Conservation (phyloP, 1,284 basidiomycete genomes). For the Ganoderma sinense region DNA sequence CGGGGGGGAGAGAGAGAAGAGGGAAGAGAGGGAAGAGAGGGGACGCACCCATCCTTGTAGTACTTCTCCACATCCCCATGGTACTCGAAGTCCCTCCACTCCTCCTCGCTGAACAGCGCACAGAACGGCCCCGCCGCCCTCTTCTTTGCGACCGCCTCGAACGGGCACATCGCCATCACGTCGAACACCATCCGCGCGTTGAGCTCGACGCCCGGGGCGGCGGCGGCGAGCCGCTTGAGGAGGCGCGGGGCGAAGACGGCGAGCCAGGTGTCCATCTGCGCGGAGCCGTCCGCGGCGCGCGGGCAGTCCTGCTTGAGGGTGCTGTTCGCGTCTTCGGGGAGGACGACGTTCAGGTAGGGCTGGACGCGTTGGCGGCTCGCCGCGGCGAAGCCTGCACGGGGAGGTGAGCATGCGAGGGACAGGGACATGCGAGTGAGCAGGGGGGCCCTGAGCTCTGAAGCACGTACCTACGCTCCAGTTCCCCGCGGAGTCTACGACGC, state of each 20-base stretch:
- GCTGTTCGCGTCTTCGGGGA: conserved; percentile 67
- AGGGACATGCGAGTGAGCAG: background rate
- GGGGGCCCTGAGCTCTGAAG: background rate
- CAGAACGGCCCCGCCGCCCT: conserved; percentile 71
- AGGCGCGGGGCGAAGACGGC: conserved; percentile 62
- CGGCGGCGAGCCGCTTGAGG: conserved; percentile 61
- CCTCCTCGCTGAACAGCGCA: conserved; percentile 66
- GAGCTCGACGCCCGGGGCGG: conserved; percentile 69
- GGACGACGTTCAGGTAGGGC: conserved; percentile 57
- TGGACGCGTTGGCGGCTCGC: conserved; percentile 35
- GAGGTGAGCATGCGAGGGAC: background rate
- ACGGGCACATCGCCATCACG: conserved; percentile 80
- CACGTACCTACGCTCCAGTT: conserved; percentile 75
- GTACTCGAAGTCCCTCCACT: conserved; percentile 75
- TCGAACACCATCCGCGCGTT: conserved; percentile 61
- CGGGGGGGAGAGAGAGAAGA: too few species aligned
- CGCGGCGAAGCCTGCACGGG: conserved; percentile 58
- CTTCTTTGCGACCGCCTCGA: conserved; percentile 67
- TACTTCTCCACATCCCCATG: conserved; percentile 79
- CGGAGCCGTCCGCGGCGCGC: conserved; percentile 55
- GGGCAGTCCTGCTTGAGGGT: conserved; percentile 79
- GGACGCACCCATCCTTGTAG: conserved; percentile 73
- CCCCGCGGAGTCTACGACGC: conserved; percentile 72
- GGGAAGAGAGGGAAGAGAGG: background rate
- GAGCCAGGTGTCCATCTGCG: conserved; percentile 61